Conservation (phyloP, 495 filamentous ascomycete species). For the Extremus antarcticus region DNA sequence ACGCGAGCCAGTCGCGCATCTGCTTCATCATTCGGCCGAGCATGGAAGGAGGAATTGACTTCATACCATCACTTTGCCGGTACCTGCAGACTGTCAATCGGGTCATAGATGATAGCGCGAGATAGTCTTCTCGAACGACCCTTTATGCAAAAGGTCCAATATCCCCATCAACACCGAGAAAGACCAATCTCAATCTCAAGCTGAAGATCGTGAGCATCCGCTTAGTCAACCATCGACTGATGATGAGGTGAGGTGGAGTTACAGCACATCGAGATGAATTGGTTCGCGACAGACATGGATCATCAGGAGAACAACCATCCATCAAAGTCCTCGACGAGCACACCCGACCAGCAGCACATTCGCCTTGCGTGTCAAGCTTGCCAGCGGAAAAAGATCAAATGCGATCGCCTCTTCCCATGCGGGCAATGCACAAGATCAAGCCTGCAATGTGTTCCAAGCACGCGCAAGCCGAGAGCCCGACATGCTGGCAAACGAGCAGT, state of each 20-base stretch:
- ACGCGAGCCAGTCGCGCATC: too few species aligned
- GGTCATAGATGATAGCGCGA: too few species aligned
- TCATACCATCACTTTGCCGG: too few species aligned
- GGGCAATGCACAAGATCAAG: constrained; percentile 13
- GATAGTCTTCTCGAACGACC: too few species aligned
- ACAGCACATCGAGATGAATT: background rate
- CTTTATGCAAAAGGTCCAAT: too few species aligned
- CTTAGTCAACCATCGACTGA: too few species aligned
- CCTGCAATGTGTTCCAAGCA: constrained; percentile 11
- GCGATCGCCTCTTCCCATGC: constrained; percentile 17
- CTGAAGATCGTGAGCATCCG: too few species aligned
- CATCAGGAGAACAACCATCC: background rate
- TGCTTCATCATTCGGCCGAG: too few species aligned
- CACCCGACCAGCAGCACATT: background rate
- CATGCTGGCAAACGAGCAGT: constrained; percentile 14
- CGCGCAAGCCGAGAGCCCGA: constrained; percentile 14
- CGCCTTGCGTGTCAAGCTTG: constrained; percentile 17
- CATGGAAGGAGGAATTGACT: too few species aligned
- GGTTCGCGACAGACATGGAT: background rate
- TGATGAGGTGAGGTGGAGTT: background rate
- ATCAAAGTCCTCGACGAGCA: background rate
- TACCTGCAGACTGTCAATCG: too few species aligned
- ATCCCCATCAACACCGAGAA: too few species aligned
- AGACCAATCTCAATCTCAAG: too few species aligned
- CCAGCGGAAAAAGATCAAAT: constrained; percentile 21